Base-by-base conservation (phyloP, 176 grass and related monocot species). In the Miscanthus lutarioriparius region DNA sequence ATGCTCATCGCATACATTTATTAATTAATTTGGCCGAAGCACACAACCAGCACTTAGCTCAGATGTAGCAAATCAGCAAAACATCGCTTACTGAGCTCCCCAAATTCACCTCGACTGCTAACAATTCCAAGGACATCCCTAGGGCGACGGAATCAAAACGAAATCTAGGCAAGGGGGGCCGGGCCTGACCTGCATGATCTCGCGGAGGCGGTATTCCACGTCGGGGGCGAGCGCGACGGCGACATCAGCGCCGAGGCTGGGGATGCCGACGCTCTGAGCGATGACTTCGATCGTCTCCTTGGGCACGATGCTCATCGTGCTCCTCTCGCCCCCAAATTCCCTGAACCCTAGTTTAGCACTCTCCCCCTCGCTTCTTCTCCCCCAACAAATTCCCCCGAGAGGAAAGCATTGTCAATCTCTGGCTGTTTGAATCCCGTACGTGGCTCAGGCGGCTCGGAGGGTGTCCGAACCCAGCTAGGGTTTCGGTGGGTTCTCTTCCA, bases 201-300 rank as follows among this genome's bases (percentile, higher is more conserved):
- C 95, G 15, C 95, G 92, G 85, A 98, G 95, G 77, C 91, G 95
- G 85, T 93, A 98, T 85, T 98, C 92, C 28, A 95, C 95, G 63
- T 98, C 95, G 32, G 89, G 80, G 37, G 95, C 92, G 56, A 98
- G 80, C 5, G 91, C 92, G 40, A 70, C 79, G 62, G 95, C 70
- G 40, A 95, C 95, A 91, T 98, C 95, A 36, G 95, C 62, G 41
- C 91, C 67, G 53, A 98, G 79, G 74, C 74, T 91, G 62, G 89
- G 16, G 37, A 98, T 98, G 67, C 95, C 95, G 39, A 95, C 90
- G 85, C 95, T 91, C 80, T 98, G 92, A 14, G 91, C 91, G 41
- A 95, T 90, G 70, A 93, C 92, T 87, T 93, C 95, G 45, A 98
- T 91, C 44, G 91, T 98, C 92, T 98, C 95, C 78, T 98, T 97